Percentiles rank a stretch among this genome's conserved stretches.
Conservation (phyloP, 1,284 basidiomycete genomes). For the Cystobasidium slooffiae region DNA sequence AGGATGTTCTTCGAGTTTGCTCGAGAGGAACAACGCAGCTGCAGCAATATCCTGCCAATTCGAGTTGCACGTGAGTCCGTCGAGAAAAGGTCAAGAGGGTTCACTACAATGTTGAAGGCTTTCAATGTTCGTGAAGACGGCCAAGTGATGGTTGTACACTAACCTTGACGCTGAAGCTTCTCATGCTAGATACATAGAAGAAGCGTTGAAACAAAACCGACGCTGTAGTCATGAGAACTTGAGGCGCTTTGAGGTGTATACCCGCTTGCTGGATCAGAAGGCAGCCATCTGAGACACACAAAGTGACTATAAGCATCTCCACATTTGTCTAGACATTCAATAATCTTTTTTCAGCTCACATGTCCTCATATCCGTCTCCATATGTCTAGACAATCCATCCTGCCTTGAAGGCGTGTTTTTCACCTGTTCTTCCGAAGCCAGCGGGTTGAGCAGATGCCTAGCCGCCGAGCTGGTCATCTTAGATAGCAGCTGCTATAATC, state of each 20-base stretch:
- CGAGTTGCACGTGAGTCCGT: neutral
- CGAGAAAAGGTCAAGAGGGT: neutral
- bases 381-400: slow-evolving; percentile 76
- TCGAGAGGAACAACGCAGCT: slow-evolving; percentile 89
- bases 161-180: slow-evolving; percentile 87
- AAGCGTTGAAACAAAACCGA: slow-evolving; percentile 96
- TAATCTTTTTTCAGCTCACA: slow-evolving; percentile 62
- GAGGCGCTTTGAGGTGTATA: slow-evolving; percentile 87
- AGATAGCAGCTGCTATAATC: neutral
- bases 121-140: slow-evolving; percentile 33
- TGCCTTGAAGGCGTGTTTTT: slow-evolving; percentile 74
- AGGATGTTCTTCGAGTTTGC: slow-evolving; percentile 93
- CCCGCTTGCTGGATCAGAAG: slow-evolving; percentile 95
- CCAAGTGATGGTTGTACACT: slow-evolving; percentile 53
- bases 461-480: slow-evolving; percentile 31
- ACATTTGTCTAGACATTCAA: slow-evolving; percentile 58
- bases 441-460: slow-evolving; percentile 70
- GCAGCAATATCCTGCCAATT: slow-evolving; percentile 79
- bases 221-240: slow-evolving; percentile 93
- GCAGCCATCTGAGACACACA: slow-evolving; percentile 51
- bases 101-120: slow-evolving; percentile 7
- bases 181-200: slow-evolving; percentile 93
- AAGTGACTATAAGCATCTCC: neutral
- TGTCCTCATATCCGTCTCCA: slow-evolving; percentile 84
- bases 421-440: slow-evolving; percentile 80